phyloP scores from a whole-genome alignment of 306 rosid species.

The Delonix regia region DNA sequence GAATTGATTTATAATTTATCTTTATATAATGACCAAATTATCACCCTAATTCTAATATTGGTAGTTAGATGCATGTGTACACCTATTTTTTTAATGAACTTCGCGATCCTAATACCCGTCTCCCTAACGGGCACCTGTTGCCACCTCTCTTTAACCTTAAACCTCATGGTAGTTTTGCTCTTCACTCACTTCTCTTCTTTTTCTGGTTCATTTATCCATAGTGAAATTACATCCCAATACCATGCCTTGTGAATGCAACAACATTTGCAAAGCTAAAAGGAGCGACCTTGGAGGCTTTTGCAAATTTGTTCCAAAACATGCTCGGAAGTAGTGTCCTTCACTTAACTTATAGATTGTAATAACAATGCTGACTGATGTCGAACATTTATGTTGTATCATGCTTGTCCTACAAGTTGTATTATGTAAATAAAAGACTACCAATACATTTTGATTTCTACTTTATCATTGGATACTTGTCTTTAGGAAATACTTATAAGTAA shows the following conservation, averaged over 20 bases:
- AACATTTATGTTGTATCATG: neutral
- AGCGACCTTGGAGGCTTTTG: conserved; percentile 61
- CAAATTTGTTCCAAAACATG: conserved; percentile 65
- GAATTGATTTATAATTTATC: neutral
- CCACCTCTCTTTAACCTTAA: conserved; percentile 75
- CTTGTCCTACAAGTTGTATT: conserved; percentile 9
- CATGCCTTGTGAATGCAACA: neutral
- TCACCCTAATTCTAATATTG: neutral
- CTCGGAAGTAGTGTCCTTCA: conserved; percentile 63
- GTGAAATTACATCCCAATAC: neutral
- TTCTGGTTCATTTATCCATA: neutral
- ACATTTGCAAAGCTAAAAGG: conserved; percentile 60
- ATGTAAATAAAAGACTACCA: neutral
- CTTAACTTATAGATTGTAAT: conserved; percentile 43
- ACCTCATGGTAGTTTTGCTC: conserved; percentile 56
- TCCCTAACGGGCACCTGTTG: conserved; percentile 65
- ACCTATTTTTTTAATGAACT: conserved; percentile 71
- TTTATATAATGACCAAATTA: neutral
- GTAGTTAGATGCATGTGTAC: conserved; percentile 65
- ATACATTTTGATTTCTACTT: neutral
- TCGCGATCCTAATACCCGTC: conserved; percentile 63
- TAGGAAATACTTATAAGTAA: neutral
- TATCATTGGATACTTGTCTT: conserved; percentile 1
- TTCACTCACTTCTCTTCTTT: neutral
- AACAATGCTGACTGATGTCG: conserved; percentile 20